These are phyloP conservation scores for Aplosporella prunicola DNA, from an alignment of 2,329 filamentous ascomycete genomes.

Conservation along the genomic window DNA sequence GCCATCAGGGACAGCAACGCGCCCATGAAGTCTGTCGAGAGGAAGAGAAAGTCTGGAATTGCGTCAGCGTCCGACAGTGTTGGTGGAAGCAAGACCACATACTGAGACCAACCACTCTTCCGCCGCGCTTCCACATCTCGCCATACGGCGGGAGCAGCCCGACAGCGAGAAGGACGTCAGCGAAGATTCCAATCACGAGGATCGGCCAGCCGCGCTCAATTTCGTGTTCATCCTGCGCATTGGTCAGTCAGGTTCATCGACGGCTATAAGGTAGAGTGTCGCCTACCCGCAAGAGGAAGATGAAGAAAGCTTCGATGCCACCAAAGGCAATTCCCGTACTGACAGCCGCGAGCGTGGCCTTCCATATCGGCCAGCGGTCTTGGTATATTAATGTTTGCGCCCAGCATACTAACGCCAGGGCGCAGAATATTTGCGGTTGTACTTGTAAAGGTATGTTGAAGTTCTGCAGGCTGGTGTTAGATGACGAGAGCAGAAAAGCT, in stretches of 20 bases:
- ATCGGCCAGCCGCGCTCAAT: conserved; percentile 48
- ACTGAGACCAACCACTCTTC: conserved; percentile 54
- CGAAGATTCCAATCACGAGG: conserved; percentile 48
- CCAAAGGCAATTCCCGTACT: conserved; percentile 38
- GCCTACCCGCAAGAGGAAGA: conserved; percentile 46
- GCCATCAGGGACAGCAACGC: conserved; percentile 57
- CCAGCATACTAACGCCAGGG: conserved; percentile 42
- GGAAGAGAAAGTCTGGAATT: conserved; percentile 43
- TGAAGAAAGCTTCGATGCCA: conserved; percentile 46
- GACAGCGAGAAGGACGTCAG: conserved; percentile 46
- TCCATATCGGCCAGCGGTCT: conserved; percentile 40
- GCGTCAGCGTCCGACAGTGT: conserved; percentile 8
- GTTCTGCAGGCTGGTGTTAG: no score
- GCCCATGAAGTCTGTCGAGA: conserved; percentile 51
- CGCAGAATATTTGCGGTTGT: conserved; percentile 45
- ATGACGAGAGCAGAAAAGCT: no score
- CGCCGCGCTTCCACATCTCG: conserved; percentile 52
- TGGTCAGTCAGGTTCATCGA: conserved; percentile 4
- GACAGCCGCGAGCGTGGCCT: conserved; percentile 34
- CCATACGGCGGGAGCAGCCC: conserved; percentile 53
- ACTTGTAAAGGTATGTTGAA: conserved; percentile 47
- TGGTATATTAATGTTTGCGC: conserved; percentile 44
- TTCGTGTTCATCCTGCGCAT: no score
- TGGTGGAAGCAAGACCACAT: conserved; percentile 16
- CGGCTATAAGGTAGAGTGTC: background rate